Evolutionary conservation across 768 basidiomycete species (phyloP).

Genomic region (Termitomyces sp.): DNA sequence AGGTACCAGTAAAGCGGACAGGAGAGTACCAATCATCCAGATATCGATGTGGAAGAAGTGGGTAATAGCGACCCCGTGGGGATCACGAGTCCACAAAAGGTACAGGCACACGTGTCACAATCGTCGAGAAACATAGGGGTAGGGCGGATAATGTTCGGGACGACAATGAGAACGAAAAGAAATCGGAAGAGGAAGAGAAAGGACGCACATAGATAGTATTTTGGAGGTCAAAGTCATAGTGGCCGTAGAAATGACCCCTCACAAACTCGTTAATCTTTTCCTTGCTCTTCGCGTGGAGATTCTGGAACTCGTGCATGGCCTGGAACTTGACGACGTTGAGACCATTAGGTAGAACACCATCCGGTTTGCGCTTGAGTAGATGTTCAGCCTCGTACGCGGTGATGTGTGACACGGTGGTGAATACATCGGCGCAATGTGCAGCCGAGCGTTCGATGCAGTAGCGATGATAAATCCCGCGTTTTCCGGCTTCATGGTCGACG

Average conservation of each 20-base stretch:
- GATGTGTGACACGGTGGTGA: constrained; percentile 97
- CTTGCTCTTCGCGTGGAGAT: constrained; percentile 88
- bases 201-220: constrained; percentile 77
- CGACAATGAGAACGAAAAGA: not conserved
- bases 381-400: constrained; percentile 98
- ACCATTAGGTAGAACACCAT: constrained; percentile 96
- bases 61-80: not conserved
- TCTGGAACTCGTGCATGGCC: constrained; percentile 99
- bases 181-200: not conserved
- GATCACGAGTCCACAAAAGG: not conserved
- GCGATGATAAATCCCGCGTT: constrained; percentile 95
- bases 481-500: constrained; percentile 98
- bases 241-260: constrained; percentile 96
- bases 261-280: constrained; percentile 99
- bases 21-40: not conserved
- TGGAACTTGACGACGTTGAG: constrained; percentile 99
- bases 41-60: not conserved
- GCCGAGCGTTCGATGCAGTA: constrained; percentile 98
- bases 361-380: constrained; percentile 94
- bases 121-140: not conserved
- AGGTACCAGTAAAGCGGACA: not conserved
- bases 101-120: constrained; percentile 3
- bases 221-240: constrained; percentile 94
- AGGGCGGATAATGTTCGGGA: not conserved
- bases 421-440: constrained; percentile 95